phyloP scores from a whole-genome alignment of 176 grass and related monocot species.

The Oryza brachyantha region DNA sequence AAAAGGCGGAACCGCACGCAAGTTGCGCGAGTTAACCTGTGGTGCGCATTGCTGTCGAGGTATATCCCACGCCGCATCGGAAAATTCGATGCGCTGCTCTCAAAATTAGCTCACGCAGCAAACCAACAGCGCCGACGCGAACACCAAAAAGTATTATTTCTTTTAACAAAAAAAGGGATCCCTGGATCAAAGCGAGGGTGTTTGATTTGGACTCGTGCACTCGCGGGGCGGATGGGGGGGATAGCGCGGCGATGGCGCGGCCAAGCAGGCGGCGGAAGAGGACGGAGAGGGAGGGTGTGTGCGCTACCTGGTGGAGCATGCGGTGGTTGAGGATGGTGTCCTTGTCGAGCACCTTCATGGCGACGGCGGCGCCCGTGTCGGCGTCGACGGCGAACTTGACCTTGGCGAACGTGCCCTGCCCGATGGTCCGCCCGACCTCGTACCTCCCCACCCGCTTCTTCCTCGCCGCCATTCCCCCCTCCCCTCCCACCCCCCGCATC shows the following conservation, averaged over 20 bases:
- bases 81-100: not conserved
- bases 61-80: not conserved
- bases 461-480: constrained; percentile 30
- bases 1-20: not conserved
- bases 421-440: constrained; percentile 87
- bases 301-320: constrained; percentile 91
- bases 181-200: not conserved
- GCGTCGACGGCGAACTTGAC: constrained; percentile 83
- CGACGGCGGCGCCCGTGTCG: constrained; percentile 62
- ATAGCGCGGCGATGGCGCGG: not conserved
- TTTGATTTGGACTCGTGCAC: not conserved
- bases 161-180: not conserved
- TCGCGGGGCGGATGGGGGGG: not conserved
- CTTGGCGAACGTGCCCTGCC: constrained; percentile 91
- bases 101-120: not conserved
- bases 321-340: constrained; percentile 75
- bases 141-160: not conserved
- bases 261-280: not conserved
- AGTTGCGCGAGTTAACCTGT: not conserved
- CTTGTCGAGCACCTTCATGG: constrained; percentile 92
- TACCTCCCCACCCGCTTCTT: constrained; percentile 78
- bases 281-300: not conserved
- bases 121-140: not conserved
- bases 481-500: not conserved
- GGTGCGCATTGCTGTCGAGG: not conserved